These are phyloP conservation scores for Suhomyces sp. DNA, from an alignment of 805 yeast genomes.

Conservation along the genomic window DNA sequence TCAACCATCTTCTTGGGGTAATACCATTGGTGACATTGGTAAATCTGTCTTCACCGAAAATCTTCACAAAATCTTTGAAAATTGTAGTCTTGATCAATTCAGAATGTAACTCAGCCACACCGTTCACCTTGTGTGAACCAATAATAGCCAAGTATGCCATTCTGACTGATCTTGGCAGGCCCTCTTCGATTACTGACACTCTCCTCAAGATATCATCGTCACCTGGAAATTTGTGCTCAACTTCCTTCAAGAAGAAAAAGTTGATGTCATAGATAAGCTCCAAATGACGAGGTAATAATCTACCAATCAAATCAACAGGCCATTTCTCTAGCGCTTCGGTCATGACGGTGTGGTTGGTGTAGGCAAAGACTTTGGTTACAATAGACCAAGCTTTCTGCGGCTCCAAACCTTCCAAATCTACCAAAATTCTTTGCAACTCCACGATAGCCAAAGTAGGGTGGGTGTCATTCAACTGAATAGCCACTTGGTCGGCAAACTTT, in stretches of 20 bases:
- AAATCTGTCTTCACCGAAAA: slow-evolving; percentile 80
- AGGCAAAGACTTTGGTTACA: slow-evolving; percentile 77
- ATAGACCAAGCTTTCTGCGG: slow-evolving; percentile 89
- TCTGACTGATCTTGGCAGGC: slow-evolving; percentile 74
- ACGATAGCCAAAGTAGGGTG: slow-evolving; percentile 92
- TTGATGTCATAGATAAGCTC: slow-evolving; percentile 88
- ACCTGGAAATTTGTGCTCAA: slow-evolving; percentile 71
- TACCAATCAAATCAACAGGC: slow-evolving; percentile 81
- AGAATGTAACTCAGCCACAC: slow-evolving; percentile 94
- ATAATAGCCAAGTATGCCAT: slow-evolving; percentile 91
- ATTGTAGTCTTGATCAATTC: slow-evolving; percentile 86
- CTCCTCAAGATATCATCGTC: slow-evolving; percentile 62
- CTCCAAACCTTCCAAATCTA: slow-evolving; percentile 74
- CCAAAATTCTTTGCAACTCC: slow-evolving; percentile 80
- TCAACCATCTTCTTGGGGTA: slow-evolving; percentile 95
- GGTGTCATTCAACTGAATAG: slow-evolving; percentile 92
- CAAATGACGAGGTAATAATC: slow-evolving; percentile 83
- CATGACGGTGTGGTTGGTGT: slow-evolving; percentile 94
- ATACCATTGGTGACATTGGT: slow-evolving; percentile 93
- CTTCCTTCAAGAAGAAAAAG: slow-evolving; percentile 69
- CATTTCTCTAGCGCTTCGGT: slow-evolving; percentile 93
- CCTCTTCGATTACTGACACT: slow-evolving; percentile 85
- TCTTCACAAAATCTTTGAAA: slow-evolving; percentile 82
- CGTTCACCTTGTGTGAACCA: slow-evolving; percentile 91
- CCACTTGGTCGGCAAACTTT: slow-evolving; percentile 80